These are phyloP conservation scores for Penicillium cosmopolitanum DNA, from an alignment of 495 filamentous ascomycete species.

Conservation along the genomic window DNA sequence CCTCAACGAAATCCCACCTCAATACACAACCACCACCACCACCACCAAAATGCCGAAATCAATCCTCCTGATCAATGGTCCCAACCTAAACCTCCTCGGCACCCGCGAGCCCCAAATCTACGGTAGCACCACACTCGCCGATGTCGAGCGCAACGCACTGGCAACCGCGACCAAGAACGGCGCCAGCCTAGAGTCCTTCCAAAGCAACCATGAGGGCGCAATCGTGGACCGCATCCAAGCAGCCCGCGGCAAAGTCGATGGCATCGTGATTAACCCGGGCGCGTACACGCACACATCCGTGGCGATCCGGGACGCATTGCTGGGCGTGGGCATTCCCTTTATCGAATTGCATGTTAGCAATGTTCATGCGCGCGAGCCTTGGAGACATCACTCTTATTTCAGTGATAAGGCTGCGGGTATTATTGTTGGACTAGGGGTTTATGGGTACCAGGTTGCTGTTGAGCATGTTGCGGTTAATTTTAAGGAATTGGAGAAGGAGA, in stretches of 20 bases:
- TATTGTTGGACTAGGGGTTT: constrained; percentile 68
- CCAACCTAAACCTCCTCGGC: constrained; percentile 80
- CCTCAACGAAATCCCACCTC: constrained; percentile 2
- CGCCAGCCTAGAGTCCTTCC: constrained; percentile 54
- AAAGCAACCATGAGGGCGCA: constrained; percentile 70
- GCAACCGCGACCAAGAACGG: constrained; percentile 46
- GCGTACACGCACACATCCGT: constrained; percentile 71
- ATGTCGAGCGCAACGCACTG: constrained; percentile 53
- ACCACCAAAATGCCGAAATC: constrained; percentile 47
- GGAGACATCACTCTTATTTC: constrained; percentile 65
- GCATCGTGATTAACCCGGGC: constrained; percentile 71
- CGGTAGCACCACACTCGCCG: constrained; percentile 63
- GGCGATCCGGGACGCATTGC: constrained; percentile 67
- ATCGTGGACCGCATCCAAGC: constrained; percentile 64
- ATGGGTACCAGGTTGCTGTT: constrained; percentile 71
- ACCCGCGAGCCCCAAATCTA: constrained; percentile 73
- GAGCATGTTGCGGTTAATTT: constrained; percentile 59
- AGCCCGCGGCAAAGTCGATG: constrained; percentile 55
- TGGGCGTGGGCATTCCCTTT: constrained; percentile 67
- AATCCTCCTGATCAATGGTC: constrained; percentile 77
- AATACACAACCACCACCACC: constrained; percentile 12
- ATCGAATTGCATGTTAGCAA: constrained; percentile 74
- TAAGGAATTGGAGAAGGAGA: constrained; percentile 37
- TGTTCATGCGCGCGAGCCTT: constrained; percentile 67
- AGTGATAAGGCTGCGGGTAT: constrained; percentile 71